Evolutionary conservation across 805 yeast species (phyloP).

Genomic region (Candida gorgasii): DNA sequence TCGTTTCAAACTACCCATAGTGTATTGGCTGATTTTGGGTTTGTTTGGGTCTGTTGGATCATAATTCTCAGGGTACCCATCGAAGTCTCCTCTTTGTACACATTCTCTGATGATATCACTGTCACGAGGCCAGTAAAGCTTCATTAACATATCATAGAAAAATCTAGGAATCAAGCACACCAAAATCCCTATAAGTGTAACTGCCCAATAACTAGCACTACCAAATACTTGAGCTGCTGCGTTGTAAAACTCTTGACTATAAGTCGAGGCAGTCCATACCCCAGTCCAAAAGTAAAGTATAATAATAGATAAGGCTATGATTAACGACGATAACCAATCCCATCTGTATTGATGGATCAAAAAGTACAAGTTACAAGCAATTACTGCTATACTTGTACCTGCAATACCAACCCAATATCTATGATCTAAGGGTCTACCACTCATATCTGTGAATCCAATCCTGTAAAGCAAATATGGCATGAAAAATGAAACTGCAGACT

Average conservation of each 20-base stretch:
- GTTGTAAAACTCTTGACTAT: constrained; percentile 60
- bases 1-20: constrained; percentile 19
- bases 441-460: constrained; percentile 31
- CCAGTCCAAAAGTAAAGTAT: constrained; percentile 78
- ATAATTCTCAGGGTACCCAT: constrained; percentile 62
- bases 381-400: constrained; percentile 65
- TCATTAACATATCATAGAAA: constrained; percentile 54
- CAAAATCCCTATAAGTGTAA: constrained; percentile 61
- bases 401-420: constrained; percentile 70
- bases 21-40: constrained; percentile 49
- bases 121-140: constrained; percentile 61
- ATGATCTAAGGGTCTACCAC: constrained; percentile 66
- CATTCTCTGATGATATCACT: constrained; percentile 75
- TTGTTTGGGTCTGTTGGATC: constrained; percentile 82
- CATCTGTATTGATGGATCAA: constrained; percentile 71
- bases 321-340: constrained; percentile 71
- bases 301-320: constrained; percentile 58
- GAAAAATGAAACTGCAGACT: constrained; percentile 69
- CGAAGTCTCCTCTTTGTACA: constrained; percentile 64
- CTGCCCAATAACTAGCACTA: constrained; percentile 64
- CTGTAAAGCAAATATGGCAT: constrained; percentile 61
- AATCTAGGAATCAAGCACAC: constrained; percentile 70
- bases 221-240: constrained; percentile 68
- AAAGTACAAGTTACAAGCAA: constrained; percentile 67
- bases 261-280: constrained; percentile 62